A percentile compares a stretch with the other conserved stretches of the same genome.
Evolutionary conservation across 1,284 basidiomycete genomes (phyloP).

Genomic region (Cryptococcus depauperatus): DNA sequence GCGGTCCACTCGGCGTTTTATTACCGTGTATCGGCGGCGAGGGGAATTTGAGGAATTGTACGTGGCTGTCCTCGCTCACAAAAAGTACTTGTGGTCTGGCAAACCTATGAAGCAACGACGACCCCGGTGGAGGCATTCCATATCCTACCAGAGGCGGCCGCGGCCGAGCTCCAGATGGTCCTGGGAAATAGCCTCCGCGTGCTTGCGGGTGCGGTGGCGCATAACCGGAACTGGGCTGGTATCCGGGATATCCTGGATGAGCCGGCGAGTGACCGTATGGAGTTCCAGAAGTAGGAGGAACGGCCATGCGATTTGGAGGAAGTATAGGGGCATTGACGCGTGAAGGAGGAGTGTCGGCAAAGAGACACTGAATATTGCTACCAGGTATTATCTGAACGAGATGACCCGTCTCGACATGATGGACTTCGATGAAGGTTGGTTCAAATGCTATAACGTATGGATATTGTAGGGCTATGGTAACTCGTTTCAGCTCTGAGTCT

Average conservation of each 20-base stretch:
- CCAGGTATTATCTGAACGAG: conserved; percentile 95
- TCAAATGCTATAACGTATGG: conserved; percentile 97
- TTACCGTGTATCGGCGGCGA: too few species aligned
- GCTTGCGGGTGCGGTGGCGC: conserved; percentile 2
- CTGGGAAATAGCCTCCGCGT: conserved; percentile 11
- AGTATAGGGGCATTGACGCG: conserved; percentile 36
- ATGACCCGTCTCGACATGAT: conserved; percentile 85
- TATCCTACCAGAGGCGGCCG: neutral
- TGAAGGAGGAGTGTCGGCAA: conserved; percentile 88
- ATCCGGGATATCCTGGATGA: conserved; percentile 4
- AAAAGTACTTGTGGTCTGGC: conserved; percentile 43
- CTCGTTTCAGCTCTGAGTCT: neutral
- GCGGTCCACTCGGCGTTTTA: too few species aligned
- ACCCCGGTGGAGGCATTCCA: conserved; percentile 18
- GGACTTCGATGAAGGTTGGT: conserved; percentile 90
- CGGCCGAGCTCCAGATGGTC: conserved; percentile 2
- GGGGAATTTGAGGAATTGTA: conserved; percentile 43
- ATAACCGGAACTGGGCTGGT: conserved; percentile 2
- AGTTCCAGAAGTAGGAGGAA: neutral
- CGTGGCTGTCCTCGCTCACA: conserved; percentile 42
- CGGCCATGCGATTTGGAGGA: conserved; percentile 29
- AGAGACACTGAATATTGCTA: conserved; percentile 76
- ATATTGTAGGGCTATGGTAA: conserved; percentile 71
- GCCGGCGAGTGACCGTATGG: conserved; percentile 5
- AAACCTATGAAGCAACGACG: conserved; percentile 13